Conservation (phyloP, 305 asterid species). For the Solanum hybrid region DNA sequence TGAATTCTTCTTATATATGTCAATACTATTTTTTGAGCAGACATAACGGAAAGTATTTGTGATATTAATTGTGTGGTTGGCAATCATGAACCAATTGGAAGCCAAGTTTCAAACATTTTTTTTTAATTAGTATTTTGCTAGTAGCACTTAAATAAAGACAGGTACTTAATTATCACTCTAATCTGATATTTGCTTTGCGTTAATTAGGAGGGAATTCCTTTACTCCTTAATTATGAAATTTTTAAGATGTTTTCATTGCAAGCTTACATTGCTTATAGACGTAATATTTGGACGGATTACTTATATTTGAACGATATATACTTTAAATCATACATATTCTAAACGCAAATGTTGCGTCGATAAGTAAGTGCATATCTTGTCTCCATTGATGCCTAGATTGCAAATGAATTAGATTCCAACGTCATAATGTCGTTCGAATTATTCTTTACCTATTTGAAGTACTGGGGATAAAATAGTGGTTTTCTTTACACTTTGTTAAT, state of each 20-base stretch:
- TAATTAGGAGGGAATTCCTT: neutral
- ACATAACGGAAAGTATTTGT: neutral
- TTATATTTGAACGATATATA: neutral
- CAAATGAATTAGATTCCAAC: neutral
- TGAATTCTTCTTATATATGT: neutral
- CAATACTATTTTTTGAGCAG: neutral
- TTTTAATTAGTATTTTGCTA: neutral
- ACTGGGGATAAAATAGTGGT: neutral
- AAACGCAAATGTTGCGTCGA: neutral
- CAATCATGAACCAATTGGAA: neutral
- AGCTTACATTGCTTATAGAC: neutral
- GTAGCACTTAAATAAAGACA: neutral
- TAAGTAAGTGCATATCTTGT: neutral
- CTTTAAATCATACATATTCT: neutral
- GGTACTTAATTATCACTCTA: neutral
- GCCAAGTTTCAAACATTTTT: neutral
- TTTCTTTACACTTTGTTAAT: neutral
- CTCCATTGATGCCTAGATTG: neutral
- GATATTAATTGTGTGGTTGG: neutral
- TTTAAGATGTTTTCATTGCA: neutral
- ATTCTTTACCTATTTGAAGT: neutral
- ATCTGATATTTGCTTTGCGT: neutral
- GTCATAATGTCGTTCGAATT: neutral
- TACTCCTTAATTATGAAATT: neutral
- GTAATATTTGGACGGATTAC: too few relatives aligned